These are phyloP conservation scores for Bretschneidera sinensis DNA, from an alignment of 345 rosid genomes.

Conservation along the genomic window DNA sequence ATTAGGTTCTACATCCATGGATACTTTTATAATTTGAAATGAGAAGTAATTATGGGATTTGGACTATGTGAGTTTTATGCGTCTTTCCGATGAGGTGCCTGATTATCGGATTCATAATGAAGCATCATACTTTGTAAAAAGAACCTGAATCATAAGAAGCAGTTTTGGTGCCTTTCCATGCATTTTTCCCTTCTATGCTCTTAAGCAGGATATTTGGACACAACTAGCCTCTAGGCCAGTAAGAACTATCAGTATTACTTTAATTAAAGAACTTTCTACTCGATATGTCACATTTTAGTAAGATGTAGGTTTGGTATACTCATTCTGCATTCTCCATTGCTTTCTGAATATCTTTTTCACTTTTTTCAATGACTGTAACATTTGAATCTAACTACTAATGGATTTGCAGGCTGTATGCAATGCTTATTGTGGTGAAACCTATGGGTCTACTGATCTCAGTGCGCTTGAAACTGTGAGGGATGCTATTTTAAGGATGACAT, in stretches of 20 bases:
- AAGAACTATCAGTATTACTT: no score
- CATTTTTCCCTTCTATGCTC: background rate
- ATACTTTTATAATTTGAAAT: no score
- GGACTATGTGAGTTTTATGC: no score
- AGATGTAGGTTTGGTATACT: no score
- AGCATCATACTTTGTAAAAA: background rate
- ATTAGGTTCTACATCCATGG: no score
- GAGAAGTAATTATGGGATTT: no score
- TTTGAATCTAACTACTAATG: conserved; percentile 1
- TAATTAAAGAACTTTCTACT: no score
- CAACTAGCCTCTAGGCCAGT: no score
- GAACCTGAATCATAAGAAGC: background rate
- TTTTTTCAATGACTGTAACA: no score
- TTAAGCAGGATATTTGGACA: no score
- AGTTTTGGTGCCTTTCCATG: background rate
- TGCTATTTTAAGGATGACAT: conserved; percentile 83
- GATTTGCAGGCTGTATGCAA: conserved; percentile 65
- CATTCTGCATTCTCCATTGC: background rate
- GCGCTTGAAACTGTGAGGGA: conserved; percentile 63
- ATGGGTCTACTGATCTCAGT: conserved; percentile 57
- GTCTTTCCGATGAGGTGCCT: background rate
- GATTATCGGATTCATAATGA: no score
- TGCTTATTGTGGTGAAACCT: conserved; percentile 74
- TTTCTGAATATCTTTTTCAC: background rate
- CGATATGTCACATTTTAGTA: no score